A percentile compares a stretch with the other conserved stretches of the same genome.
These are phyloP conservation scores for Acanthamoeba quina DNA, from an alignment of 208 protist species.

Conservation along the genomic window DNA sequence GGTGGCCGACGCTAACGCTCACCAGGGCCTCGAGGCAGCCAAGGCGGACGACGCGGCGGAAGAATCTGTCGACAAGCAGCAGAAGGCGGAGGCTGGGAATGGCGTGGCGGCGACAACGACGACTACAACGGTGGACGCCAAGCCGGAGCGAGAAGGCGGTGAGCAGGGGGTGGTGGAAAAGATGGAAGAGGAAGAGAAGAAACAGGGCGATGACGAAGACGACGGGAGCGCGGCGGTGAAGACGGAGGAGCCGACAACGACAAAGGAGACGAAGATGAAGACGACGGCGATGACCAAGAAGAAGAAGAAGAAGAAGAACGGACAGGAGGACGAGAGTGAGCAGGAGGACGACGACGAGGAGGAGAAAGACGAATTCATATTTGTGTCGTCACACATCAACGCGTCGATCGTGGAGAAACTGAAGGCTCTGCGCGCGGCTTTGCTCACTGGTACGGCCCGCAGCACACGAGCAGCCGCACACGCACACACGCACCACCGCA, in stretches of 20 bases:
- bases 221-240: background rate
- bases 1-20: too few species aligned
- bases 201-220: background rate
- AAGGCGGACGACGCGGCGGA: background rate
- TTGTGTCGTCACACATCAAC: slow-evolving; percentile 14
- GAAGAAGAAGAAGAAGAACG: background rate
- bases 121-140: background rate
- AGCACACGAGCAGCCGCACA: too few species aligned
- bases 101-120: background rate
- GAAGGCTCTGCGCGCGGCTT: background rate
- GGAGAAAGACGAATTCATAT: slow-evolving; percentile 6
- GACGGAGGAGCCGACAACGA: background rate
- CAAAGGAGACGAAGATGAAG: background rate
- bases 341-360: background rate
- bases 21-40: background rate
- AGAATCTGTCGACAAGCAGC: too few species aligned
- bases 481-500: too few species aligned
- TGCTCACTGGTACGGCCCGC: background rate
- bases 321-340: background rate
- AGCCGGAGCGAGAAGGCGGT: background rate
- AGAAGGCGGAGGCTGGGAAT: too few species aligned
- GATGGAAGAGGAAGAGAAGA: background rate
- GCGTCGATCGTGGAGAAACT: slow-evolving; percentile 4
- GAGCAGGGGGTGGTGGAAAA: background rate
- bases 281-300: background rate